Base-by-base conservation (phyloP, 1,284 basidiomycete genomes). In the Pyrrhoderma lamaoense region DNA sequence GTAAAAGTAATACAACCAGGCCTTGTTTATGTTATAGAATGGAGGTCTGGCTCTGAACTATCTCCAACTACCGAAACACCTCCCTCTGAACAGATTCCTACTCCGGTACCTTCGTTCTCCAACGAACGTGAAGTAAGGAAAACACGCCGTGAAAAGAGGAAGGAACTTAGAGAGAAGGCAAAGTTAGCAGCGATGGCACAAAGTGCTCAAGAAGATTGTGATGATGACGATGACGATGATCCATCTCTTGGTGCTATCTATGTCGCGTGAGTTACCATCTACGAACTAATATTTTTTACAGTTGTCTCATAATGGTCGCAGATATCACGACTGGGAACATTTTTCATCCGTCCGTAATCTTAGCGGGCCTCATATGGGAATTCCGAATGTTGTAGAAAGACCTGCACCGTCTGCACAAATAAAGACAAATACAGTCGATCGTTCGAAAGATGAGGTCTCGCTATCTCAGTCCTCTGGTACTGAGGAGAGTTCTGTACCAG, bases 1-100 rank as follows among this genome's bases (percentile, higher is more conserved):
- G 86, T 95, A 65, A 94, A 93, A 68, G 90, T 95, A 54, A 80
- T 94, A 49, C 92, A 95, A 62, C 92, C 93, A 0, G 90, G 89
- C 2, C 71, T 89, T 27, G 84, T 89, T 16, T 89, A 89, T 64
- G 80, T 89, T 53, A 89, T 89, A 48, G 82, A 89, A 60, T 88
- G 84, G 80, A 67, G 66, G 46, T 73, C 80, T 8, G 78, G 80
- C 53, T 71, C 70, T 49, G 72, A 70, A 48, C 31, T 51, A 14
- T 60, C 56, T 58, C 62, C 49, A 56, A 59, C 40, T 8, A 42
- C 49, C 36, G 49, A 51, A 19, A 34, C 38, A 14, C 45, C 23
- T 19, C n/a, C 25, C 16, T 23, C n/a, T 27, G 53, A 51, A 42
- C 62, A 13, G 47, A 59, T 14, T 57, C 61, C 13, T 25, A 51